A percentile compares a stretch with the other conserved stretches of the same genome.
Conservation (phyloP, 192 early-diverging fungal species). For the Podila epigama region DNA sequence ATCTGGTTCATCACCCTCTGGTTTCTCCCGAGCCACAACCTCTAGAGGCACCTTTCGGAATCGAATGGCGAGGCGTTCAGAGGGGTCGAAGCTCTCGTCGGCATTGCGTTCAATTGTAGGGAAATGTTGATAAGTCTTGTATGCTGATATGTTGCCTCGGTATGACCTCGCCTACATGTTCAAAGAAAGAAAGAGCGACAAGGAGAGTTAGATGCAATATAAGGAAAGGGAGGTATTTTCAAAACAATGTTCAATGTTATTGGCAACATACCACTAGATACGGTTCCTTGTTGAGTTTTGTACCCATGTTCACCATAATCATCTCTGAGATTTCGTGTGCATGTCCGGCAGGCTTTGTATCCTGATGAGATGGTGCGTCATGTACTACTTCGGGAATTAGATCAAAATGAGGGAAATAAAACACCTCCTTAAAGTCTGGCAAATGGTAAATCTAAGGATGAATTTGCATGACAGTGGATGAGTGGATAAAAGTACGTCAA, state of each 20-base stretch:
- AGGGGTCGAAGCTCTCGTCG: conserved; percentile 19
- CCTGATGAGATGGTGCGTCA: conserved; percentile 54
- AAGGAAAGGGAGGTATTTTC: background rate
- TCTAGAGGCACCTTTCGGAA: conserved; percentile 72
- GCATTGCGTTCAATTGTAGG: conserved; percentile 35
- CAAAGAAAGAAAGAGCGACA: background rate
- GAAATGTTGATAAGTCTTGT: conserved; percentile 67
- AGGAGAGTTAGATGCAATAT: no score
- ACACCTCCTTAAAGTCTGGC: conserved; percentile 63
- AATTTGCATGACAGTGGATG: background rate
- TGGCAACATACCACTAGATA: conserved; percentile 73
- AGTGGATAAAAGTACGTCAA: background rate
- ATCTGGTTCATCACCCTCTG: conserved; percentile 34
- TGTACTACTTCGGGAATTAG: conserved; percentile 60
- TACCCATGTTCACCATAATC: conserved; percentile 70
- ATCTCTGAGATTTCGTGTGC: conserved; percentile 74
- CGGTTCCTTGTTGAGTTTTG: conserved; percentile 54
- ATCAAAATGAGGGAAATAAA: conserved; percentile 65
- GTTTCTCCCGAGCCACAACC: conserved; percentile 64
- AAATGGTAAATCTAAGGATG: conserved; percentile 59
- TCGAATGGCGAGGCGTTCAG: conserved; percentile 68
- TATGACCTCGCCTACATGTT: conserved; percentile 64
- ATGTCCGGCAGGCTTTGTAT: conserved; percentile 44
- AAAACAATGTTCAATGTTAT: background rate
- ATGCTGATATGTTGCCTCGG: conserved; percentile 74